These are phyloP conservation scores for Beauveria sp. DNA, from an alignment of 2,329 filamentous ascomycete genomes.

Conservation along the genomic window DNA sequence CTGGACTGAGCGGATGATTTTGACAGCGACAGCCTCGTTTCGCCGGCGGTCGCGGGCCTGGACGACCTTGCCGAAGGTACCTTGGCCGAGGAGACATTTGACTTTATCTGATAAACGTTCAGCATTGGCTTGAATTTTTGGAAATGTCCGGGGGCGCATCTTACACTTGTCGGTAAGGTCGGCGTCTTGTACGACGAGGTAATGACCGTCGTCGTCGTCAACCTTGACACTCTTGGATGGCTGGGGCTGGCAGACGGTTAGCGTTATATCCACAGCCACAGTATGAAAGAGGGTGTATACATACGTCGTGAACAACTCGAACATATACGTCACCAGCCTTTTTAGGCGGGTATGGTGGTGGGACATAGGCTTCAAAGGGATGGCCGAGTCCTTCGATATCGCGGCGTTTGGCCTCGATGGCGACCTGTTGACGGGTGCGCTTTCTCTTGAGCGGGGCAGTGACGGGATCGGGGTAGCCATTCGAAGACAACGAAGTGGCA, in stretches of 20 bases:
- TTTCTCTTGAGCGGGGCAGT: slow-evolving; percentile 83
- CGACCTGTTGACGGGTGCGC: slow-evolving; percentile 71
- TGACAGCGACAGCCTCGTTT: slow-evolving; percentile 80
- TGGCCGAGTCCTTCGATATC: slow-evolving; percentile 65
- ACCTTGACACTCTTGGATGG: slow-evolving; percentile 61
- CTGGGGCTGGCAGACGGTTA: slow-evolving; percentile 13
- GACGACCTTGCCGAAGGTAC: slow-evolving; percentile 97
- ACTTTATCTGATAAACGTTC: slow-evolving; percentile 62
- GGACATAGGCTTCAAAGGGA: slow-evolving; percentile 71
- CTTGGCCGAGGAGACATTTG: slow-evolving; percentile 82
- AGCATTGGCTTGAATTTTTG: not conserved
- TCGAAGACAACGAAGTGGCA: slow-evolving; percentile 67
- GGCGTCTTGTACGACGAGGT: slow-evolving; percentile 83
- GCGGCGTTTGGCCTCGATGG: slow-evolving; percentile 73
- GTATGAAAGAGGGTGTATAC: slow-evolving; percentile 20
- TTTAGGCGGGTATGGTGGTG: slow-evolving; percentile 79
- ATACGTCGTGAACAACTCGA: slow-evolving; percentile 55
- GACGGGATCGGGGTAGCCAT: slow-evolving; percentile 55
- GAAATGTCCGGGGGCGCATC: slow-evolving; percentile 22
- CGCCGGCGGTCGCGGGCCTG: slow-evolving; percentile 76
- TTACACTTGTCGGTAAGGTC: slow-evolving; percentile 84
- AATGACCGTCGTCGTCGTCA: slow-evolving; percentile 95
- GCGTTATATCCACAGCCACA: not conserved
- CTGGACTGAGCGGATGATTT: slow-evolving; percentile 96
- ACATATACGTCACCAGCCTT: slow-evolving; percentile 76